Conservation (phyloP, 441 rosid genomes). For the Jatropha multifida region DNA sequence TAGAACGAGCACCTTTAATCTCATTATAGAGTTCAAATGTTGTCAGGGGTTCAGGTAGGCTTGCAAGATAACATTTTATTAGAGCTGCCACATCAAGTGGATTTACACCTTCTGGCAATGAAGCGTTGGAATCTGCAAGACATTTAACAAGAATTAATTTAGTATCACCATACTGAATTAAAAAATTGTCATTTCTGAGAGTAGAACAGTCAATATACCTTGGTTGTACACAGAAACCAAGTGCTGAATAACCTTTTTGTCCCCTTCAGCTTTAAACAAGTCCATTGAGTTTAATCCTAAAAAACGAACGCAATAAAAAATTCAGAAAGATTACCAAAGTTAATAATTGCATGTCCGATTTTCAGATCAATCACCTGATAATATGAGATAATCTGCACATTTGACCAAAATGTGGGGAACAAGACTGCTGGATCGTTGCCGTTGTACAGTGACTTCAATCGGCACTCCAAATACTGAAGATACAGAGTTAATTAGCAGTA, state of each 20-base stretch:
- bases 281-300: constrained; percentile 62
- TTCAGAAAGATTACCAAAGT: constrained; percentile 2
- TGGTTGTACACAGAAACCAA: constrained; percentile 71
- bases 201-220: constrained; percentile 42
- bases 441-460: constrained; percentile 65
- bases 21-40: constrained; percentile 78
- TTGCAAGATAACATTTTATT: constrained; percentile 79
- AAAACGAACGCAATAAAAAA: constrained; percentile 12
- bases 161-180: constrained; percentile 6
- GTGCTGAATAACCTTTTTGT: constrained; percentile 64
- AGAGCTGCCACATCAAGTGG: constrained; percentile 76
- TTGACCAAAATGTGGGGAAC: constrained; percentile 66
- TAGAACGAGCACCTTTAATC: constrained; percentile 67
- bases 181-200: constrained; percentile 8
- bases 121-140: constrained; percentile 58
- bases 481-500: constrained; percentile 7
- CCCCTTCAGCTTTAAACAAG: constrained; percentile 84
- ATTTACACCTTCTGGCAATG: constrained; percentile 69
- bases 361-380: constrained; percentile 52
- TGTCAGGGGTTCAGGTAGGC: constrained; percentile 86
- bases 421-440: constrained; percentile 63
- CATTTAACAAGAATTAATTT: constrained; percentile 15
- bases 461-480: constrained; percentile 84
- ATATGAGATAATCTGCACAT: constrained; percentile 80
- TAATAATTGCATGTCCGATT: constrained; percentile 3